Evolutionary conservation across 2,329 filamentous ascomycete species (phyloP).

Genomic region (Pseudogymnoascus sp.): DNA sequence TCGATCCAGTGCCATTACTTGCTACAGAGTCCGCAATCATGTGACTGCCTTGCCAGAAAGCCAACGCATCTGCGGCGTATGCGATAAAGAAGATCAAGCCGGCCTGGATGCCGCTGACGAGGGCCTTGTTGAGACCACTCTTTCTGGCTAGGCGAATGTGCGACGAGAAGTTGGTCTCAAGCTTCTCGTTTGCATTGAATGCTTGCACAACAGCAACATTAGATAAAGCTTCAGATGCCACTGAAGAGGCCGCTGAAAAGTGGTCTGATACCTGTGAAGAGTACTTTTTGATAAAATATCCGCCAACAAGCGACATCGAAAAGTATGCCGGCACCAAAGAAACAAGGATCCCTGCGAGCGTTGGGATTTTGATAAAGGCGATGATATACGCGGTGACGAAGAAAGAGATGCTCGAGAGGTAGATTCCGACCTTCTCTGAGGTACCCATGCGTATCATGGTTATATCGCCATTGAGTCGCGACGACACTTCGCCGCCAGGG

Average conservation of each 20-base stretch:
- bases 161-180: constrained; percentile 41
- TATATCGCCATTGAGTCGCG: constrained; percentile 47
- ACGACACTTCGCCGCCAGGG: constrained; percentile 45
- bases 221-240: constrained; percentile 44
- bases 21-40: constrained; percentile 30
- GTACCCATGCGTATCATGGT: constrained; percentile 50
- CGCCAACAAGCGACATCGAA: constrained; percentile 41
- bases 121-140: constrained; percentile 42
- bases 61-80: constrained; percentile 49
- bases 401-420: constrained; percentile 47
- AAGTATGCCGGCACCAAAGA: constrained; percentile 37
- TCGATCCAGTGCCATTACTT: constrained; percentile 36
- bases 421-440: constrained; percentile 53
- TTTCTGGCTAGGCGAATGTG: constrained; percentile 36
- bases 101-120: constrained; percentile 40
- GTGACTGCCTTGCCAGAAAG: constrained; percentile 51
- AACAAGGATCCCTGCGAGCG: constrained; percentile 48
- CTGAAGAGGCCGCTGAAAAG: constrained; percentile 40
- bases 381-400: constrained; percentile 52
- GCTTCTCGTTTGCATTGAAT: constrained; percentile 38
- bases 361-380: constrained; percentile 49
- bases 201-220: constrained; percentile 46
- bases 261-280: constrained; percentile 36
- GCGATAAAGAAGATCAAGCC: constrained; percentile 50
- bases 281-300: constrained; percentile 37